phyloP scores from a whole-genome alignment of 176 grass and related monocot species.

The Musa beccarii region DNA sequence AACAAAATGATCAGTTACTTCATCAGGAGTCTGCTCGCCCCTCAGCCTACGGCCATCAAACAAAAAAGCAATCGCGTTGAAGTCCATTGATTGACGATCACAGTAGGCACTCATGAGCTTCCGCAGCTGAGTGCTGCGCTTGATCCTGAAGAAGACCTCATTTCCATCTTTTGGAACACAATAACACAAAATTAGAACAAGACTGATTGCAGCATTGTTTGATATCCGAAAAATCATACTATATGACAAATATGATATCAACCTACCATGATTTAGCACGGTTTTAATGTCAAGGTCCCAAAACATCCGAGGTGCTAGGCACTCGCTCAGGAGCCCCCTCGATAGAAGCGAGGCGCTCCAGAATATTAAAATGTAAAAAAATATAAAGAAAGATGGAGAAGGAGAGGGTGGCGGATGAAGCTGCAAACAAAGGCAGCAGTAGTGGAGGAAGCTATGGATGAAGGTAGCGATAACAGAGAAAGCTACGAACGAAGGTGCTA shows the following conservation, averaged over 20 bases:
- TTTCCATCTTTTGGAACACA: not conserved
- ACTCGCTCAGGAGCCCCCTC: too few relatives aligned
- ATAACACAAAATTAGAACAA: not conserved
- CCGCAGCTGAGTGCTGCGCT: not conserved
- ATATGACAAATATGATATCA: not conserved
- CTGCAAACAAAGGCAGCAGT: too few relatives aligned
- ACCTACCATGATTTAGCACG: too few relatives aligned
- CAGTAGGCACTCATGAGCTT: not conserved
- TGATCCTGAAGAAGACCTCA: not conserved
- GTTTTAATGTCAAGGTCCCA: too few relatives aligned
- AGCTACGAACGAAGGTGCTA: fast-evolving
- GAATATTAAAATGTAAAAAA: too few relatives aligned
- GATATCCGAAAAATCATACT: not conserved
- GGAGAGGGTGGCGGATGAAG: too few relatives aligned
- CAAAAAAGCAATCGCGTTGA: not conserved
- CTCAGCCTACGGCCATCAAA: not conserved
- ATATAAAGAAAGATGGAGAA: too few relatives aligned
- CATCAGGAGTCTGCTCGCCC: not conserved
- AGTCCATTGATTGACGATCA: not conserved
- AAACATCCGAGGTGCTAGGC: too few relatives aligned
- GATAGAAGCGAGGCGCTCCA: too few relatives aligned
- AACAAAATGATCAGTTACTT: not conserved
- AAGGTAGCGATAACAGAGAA: too few relatives aligned
- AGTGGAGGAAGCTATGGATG: too few relatives aligned
- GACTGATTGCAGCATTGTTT: not conserved